Evolutionary conservation across 345 rosid genomes (phyloP).

Genomic region (Hypericum androsaemum): DNA sequence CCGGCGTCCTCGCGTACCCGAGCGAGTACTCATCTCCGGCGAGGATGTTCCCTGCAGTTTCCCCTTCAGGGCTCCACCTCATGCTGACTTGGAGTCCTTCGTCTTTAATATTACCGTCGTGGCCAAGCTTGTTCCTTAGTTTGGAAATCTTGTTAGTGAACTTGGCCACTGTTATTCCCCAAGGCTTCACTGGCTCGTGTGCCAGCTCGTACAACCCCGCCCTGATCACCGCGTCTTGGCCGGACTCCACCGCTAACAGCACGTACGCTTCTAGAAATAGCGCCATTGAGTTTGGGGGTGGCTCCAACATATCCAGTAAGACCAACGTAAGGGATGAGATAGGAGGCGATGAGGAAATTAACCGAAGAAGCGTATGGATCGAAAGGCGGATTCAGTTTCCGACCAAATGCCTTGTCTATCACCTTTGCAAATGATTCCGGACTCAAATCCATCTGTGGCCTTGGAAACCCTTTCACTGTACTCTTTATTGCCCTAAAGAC

Average conservation of each 20-base stretch:
- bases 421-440: not conserved
- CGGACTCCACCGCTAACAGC: slow-evolving; percentile 19
- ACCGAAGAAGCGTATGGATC: slow-evolving; percentile 3
- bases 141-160: slow-evolving; percentile 31
- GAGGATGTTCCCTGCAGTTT: slow-evolving; percentile 39
- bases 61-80: slow-evolving; percentile 31
- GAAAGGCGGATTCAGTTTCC: slow-evolving; percentile 2
- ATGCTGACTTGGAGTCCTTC: slow-evolving; percentile 39
- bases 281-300: not conserved
- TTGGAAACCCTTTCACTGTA: slow-evolving; percentile 3
- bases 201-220: slow-evolving; percentile 13
- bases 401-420: slow-evolving; percentile 1
- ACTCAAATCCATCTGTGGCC: slow-evolving; percentile 5
- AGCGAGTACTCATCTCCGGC: slow-evolving; percentile 38
- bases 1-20: slow-evolving; percentile 41
- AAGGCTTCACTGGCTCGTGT: slow-evolving; percentile 27
- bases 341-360: slow-evolving; percentile 8
- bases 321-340: slow-evolving; percentile 9
- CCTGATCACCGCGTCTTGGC: slow-evolving; percentile 26
- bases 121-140: slow-evolving; percentile 36
- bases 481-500: slow-evolving; percentile 2
- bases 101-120: slow-evolving; percentile 39
- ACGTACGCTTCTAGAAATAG: not conserved
- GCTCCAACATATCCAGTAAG: slow-evolving; percentile 7
- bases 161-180: slow-evolving; percentile 36